Evolutionary conservation across 352 stramenopile species (phyloP).

Genomic region (Phytophthora pinifolia): DNA sequence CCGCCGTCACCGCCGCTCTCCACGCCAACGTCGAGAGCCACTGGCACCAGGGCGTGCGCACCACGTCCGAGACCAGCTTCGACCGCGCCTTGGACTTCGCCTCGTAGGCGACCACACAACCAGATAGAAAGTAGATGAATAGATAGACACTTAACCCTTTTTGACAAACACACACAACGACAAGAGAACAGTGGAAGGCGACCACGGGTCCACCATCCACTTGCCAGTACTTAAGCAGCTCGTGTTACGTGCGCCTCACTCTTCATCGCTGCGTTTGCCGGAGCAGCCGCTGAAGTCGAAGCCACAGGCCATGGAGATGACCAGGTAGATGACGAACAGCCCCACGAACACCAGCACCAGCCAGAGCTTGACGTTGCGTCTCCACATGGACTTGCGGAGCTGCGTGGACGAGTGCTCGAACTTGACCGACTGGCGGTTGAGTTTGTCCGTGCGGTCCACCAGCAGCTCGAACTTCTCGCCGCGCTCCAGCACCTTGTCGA

Average conservation of each 20-base stretch:
- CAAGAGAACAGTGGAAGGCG: too few relatives aligned
- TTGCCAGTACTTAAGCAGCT: slow-evolving; percentile 5
- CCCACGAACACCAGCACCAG: slow-evolving; percentile 72
- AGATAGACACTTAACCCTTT: slow-evolving; percentile 19
- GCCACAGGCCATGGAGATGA: slow-evolving; percentile 86
- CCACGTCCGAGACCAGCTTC: slow-evolving; percentile 69
- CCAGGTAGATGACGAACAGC: slow-evolving; percentile 84
- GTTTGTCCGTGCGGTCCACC: slow-evolving; percentile 92
- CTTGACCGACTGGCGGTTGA: slow-evolving; percentile 97
- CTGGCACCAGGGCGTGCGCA: slow-evolving; percentile 74
- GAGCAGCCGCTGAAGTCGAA: slow-evolving; percentile 83
- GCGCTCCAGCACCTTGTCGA: slow-evolving; percentile 98
- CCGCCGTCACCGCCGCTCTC: slow-evolving; percentile 60
- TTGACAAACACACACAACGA: background rate
- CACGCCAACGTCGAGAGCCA: slow-evolving; percentile 60
- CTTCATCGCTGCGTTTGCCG: slow-evolving; percentile 46
- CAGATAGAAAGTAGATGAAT: slow-evolving; percentile 31
- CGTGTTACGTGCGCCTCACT: slow-evolving; percentile 12
- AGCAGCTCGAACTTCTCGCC: slow-evolving; percentile 98
- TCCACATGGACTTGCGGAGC: slow-evolving; percentile 89
- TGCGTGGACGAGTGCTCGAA: slow-evolving; percentile 93
- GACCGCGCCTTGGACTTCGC: slow-evolving; percentile 79
- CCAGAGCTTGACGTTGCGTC: slow-evolving; percentile 89
- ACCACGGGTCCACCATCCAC: background rate
- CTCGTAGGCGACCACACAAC: slow-evolving; percentile 17